phyloP scores from a whole-genome alignment of 192 early-diverging fungal genomes.

The Coemansia sp. region DNA sequence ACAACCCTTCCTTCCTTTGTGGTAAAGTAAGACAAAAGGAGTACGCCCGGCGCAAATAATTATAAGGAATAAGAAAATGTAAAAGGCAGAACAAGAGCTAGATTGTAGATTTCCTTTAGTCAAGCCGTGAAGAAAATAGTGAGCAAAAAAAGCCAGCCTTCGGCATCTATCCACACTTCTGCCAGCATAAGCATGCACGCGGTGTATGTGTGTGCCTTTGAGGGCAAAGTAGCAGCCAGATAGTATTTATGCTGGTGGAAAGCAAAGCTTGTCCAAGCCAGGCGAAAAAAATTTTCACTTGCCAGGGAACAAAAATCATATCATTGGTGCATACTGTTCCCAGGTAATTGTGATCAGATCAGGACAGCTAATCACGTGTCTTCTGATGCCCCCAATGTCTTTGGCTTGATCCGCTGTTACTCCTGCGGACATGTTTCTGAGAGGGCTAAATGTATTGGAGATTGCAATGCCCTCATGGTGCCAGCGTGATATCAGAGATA shows the following conservation, averaged over 20 bases:
- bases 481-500: too few relatives aligned
- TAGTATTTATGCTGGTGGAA: not conserved
- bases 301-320: not conserved
- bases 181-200: too few relatives aligned
- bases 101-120: not conserved
- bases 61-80: slow-evolving; percentile 1
- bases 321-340: not conserved
- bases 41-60: slow-evolving; percentile 4
- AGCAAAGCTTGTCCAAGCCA: not conserved
- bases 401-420: too few relatives aligned
- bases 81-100: not conserved
- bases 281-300: not conserved
- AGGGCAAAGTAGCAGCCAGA: too few relatives aligned
- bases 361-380: too few relatives aligned
- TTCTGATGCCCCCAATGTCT: too few relatives aligned
- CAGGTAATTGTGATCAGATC: not conserved
- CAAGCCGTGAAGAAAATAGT: not conserved
- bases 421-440: too few relatives aligned
- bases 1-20: slow-evolving; percentile 2
- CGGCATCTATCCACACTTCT: not conserved
- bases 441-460: too few relatives aligned
- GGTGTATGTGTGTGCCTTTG: too few relatives aligned
- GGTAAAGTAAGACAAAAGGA: not conserved
- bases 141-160: not conserved
- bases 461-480: too few relatives aligned